Evolutionary conservation across 2,329 filamentous ascomycete species (phyloP), one percentile per base, ranked within the genome.

Genomic region (Hypoxylon sp.): DNA sequence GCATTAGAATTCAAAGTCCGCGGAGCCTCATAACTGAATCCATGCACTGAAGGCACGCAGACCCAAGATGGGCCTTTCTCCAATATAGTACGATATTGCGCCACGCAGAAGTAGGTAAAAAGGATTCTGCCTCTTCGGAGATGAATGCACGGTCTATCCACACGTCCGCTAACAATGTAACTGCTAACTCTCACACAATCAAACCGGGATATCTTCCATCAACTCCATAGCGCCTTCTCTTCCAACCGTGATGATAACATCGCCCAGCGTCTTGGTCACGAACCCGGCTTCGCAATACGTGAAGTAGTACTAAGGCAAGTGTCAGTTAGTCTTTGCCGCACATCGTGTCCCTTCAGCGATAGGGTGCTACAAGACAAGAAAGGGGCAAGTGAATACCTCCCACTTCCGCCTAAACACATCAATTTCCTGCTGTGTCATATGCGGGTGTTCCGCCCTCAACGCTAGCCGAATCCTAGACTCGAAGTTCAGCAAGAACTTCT

Each of bases 221-320:
- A 91, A 82, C 76, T 91, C 87, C 72, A 87, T 76, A 2, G 87
- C 83, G 1, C 88, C 87, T 73, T 91, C 89, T 42, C 88, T 82
- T 1, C 85, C 87, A 9, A 91, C 87, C 0, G 89, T 92, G 67
- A 93, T 87, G 51, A 93, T 91, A 1, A 88, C 88, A 77, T 93
- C 90, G 2, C 90, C 90, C 18, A 93, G 76, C 2, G 89, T 91
- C 78, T 92, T 92, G 4, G 87, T 90, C 61, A 85, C 80, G 72
- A 93, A 93, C 0, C 90, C 90, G 38, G 89, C 90, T 75, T 93
- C 90, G 67, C 89, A 92, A 74, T 93, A 93, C 20, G 85, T 82
- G 77, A 93, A 93, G 75, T 93, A 93, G 72, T 92, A 93, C 81
- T 88, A 65, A 9, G 7, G n/a, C 1, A 46, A 20, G 16, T 5